Evolutionary conservation across 208 protist species (phyloP), one percentile per base, ranked within the genome.

Genomic region (Endotrypanum monterogeii): DNA sequence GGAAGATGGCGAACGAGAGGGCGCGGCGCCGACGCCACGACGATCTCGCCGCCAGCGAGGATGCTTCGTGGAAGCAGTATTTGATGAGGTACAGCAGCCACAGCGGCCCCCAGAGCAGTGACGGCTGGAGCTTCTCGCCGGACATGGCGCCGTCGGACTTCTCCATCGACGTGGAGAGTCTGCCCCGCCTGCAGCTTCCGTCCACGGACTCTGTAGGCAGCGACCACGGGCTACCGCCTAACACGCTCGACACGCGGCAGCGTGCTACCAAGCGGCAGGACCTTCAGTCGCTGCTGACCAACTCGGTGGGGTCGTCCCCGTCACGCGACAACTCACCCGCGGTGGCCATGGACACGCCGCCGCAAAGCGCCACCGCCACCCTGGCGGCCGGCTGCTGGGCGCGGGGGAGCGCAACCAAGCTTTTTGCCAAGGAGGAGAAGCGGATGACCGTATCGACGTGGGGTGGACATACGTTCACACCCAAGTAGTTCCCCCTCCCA

Each of bases 61-160:
- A 96, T 57, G 60, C 72, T 11, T 86, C 89, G 57, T 95, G 91
- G 91, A 81, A 85, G 80, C 83, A 82, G 72, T 95, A 95, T 63
- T 60, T 92, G 57, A 71, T 79, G 68, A 73, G 72, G 66, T 93
- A 91, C 80, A 70, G 80, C 68, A 76, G 57, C 23, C 35, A 61
- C 37, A 51, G 62, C 48, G 30, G 54, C 20, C 16, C 39, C 55
- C 52, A 48, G 0, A 62, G 52, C 63, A 48, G 67, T 28, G 74
- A 54, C 60, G 46, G 50, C 60, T 65, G 51, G 18, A 52, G 71
- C 65, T 76, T 76, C 50, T 81, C 76, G 2, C 71, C 76, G 0
- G 71, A 81, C 66, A 76, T 66, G 44, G 70, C 72, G 3, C 74
- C 80, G 25, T 84, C 74, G 3, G 81, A 94, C 32, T 86, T 88